Base-by-base conservation (phyloP, 1,284 basidiomycete genomes). In the Wallemia ichthyophaga region DNA sequence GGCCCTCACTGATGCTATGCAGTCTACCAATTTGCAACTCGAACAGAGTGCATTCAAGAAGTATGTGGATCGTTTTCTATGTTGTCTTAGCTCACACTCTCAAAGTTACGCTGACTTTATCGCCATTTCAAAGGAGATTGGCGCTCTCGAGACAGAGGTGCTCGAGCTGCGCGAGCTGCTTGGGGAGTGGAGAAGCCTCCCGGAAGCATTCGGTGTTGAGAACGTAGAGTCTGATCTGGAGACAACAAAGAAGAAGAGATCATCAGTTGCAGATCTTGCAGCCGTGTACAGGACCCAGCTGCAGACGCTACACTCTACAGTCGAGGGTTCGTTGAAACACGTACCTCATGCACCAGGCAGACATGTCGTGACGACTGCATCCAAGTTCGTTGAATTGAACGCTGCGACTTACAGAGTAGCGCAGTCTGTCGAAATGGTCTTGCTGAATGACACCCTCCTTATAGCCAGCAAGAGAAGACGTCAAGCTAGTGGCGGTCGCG, bases 251-350 rank as follows among this genome's bases (percentile, higher is more conserved):
- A 83, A 82, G 37, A 80, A 81, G 60, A 82, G 89, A 27, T 91
- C 87, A 24, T 94, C 89, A 1, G 76, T 94, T 19, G 83, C 85
- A 19, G 91, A 98, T 69, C 78, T 98, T 27, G 83, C 88, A 60
- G 81, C 89, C 58, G 78, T 98, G 62, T 96, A 98, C 69, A 85
- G 83, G 60, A 83, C 83, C 37, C 92, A 98, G 71, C 83, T 98
- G 74, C 85, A 89, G 64, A 79, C 80, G 1, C 74, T 98, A 0
- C 94, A 94, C 72, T 74, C 84, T 2, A 82, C 83, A 58, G 85
- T 98, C 63, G 88, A 95, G 67, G 92, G 94, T n/a, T 87, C 89
- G 0, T 83, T 89, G 63, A 95, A 95, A 69, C 91, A 92, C 67
- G 80, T 91, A 1, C 89, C 91, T 0, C 81, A 85, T 5, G 82